phyloP scores from a whole-genome alignment of 345 rosid species.

The Syzygium aromaticum region DNA sequence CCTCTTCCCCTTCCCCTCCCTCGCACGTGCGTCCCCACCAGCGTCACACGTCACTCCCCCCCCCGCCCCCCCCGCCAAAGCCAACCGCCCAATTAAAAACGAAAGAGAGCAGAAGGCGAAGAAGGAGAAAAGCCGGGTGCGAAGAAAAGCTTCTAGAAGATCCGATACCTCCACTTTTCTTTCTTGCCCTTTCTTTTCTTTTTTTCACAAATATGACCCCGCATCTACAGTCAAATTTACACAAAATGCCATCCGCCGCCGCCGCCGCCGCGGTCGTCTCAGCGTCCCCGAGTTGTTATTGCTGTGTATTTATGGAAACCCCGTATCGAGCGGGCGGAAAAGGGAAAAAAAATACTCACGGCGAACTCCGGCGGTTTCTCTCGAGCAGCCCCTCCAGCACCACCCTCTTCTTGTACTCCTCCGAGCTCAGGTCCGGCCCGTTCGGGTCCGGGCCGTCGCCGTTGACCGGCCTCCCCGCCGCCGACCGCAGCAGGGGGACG shows the following conservation, averaged over 20 bases:
- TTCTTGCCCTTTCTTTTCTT: not conserved
- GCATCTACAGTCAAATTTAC: not conserved
- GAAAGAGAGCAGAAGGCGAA: not conserved
- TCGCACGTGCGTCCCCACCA: not conserved
- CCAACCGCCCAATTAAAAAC: not conserved
- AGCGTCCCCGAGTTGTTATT: not conserved
- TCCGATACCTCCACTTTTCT: not conserved
- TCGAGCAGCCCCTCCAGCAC: slow-evolving; percentile 67
- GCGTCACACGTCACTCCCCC: not conserved
- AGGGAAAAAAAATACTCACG: not conserved
- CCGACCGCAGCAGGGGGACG: slow-evolving; percentile 25
- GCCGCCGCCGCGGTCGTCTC: not conserved
- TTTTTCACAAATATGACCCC: not conserved
- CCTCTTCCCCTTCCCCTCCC: not conserved
- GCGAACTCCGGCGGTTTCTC: slow-evolving; percentile 29
- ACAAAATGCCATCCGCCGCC: slow-evolving; percentile 2
- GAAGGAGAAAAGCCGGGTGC: not conserved
- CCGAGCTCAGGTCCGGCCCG: slow-evolving; percentile 23
- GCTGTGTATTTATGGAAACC: not conserved
- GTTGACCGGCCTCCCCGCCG: not conserved
- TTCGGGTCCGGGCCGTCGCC: not conserved
- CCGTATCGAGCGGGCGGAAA: not conserved
- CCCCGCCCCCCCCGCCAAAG: no score
- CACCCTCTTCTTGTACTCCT: slow-evolving; percentile 51
- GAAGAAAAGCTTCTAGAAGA: not conserved